Evolutionary conservation across 371 early-diverging fungal genomes (phyloP).

Genomic region (Apophysomyces elegans): DNA sequence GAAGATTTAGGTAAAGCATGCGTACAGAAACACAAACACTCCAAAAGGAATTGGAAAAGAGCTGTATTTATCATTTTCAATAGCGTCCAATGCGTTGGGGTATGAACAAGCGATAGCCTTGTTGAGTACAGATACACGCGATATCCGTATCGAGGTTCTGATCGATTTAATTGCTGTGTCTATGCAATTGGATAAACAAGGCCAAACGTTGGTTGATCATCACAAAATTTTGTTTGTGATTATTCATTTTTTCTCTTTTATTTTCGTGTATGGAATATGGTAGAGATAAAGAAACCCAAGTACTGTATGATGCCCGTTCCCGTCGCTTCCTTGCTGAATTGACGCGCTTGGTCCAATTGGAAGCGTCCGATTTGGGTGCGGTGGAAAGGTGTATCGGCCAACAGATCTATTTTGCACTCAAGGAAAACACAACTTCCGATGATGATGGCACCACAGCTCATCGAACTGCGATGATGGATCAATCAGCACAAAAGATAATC

Average conservation of each 20-base stretch:
- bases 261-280: not conserved
- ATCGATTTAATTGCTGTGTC: conserved; percentile 37
- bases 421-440: conserved; percentile 24
- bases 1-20: conserved; percentile 26
- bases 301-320: conserved; percentile 49
- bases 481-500: conserved; percentile 50
- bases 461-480: conserved; percentile 30
- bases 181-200: conserved; percentile 21
- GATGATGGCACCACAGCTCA: not conserved
- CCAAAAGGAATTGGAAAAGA: no score
- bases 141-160: conserved; percentile 46
- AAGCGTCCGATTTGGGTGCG: conserved; percentile 28
- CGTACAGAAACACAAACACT: not conserved
- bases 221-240: no score
- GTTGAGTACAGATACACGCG: conserved; percentile 19
- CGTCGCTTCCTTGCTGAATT: conserved; percentile 38
- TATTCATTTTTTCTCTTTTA: not conserved
- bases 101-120: conserved; percentile 22
- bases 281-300: conserved; percentile 12
- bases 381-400: conserved; percentile 50
- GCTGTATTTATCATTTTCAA: no score
- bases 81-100: conserved; percentile 12
- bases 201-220: not conserved
- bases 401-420: conserved; percentile 50
- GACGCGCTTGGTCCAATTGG: conserved; percentile 25